A percentile compares a stretch with the other conserved stretches of the same genome.
Conservation (phyloP, 2,329 filamentous ascomycete genomes). For the Intubia oerlemansii region DNA sequence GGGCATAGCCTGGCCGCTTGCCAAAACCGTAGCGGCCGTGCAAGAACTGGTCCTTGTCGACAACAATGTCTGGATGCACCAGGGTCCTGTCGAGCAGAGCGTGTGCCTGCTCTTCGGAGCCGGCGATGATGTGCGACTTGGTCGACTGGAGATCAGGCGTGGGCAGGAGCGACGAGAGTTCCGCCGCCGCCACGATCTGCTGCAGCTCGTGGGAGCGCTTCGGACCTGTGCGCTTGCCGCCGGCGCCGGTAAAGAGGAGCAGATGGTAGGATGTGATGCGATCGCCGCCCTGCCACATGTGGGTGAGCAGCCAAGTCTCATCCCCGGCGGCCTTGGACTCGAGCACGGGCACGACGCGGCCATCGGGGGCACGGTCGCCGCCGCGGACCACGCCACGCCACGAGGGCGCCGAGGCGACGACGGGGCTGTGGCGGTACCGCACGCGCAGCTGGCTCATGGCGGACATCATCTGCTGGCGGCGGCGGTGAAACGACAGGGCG, state of each 20-base stretch:
- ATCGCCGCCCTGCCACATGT: conserved; percentile 3
- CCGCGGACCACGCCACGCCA: conserved; percentile 18
- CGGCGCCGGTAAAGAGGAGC: conserved; percentile 3
- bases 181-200: too few relatives aligned
- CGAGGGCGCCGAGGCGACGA: conserved; percentile 14
- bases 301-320: conserved; percentile 1
- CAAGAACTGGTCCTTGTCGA: conserved; percentile 11
- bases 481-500: conserved; percentile 9
- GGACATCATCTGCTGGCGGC: conserved; percentile 11
- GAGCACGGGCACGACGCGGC: conserved; percentile 8
- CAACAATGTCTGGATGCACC: conserved; percentile 3
- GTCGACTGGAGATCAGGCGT: conserved; percentile 1
- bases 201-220: background rate
- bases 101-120: background rate
- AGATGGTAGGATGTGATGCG: conserved; percentile 4
- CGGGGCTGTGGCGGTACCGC: conserved; percentile 18
- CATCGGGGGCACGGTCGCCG: conserved; percentile 24
- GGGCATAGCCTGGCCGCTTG: conserved; percentile 10
- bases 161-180: too few relatives aligned
- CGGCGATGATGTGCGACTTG: conserved; percentile 1
- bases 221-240: background rate
- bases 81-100: background rate
- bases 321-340: background rate
- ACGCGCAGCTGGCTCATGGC: conserved; percentile 21
- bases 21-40: conserved; percentile 13